Conservation (phyloP, 2,329 filamentous ascomycete genomes). For the Penicillium italicum region DNA sequence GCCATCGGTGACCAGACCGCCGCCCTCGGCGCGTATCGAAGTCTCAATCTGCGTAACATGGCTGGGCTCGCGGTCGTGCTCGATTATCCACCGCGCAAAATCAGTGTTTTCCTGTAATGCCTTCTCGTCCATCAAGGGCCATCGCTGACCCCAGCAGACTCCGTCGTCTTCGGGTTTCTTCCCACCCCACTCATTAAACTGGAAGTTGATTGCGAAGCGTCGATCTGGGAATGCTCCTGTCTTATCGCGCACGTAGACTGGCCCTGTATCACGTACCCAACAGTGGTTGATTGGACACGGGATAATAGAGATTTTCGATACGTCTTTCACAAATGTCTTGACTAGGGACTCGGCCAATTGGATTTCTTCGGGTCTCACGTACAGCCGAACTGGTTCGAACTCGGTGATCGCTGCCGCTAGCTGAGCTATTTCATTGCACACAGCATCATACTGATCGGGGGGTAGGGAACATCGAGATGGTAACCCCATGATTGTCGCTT, state of each 20-base stretch:
- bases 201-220: conserved; percentile 20
- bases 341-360: conserved; percentile 11
- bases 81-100: conserved; percentile 18
- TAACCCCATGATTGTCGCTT: conserved; percentile 9
- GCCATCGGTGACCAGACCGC: conserved; percentile 28
- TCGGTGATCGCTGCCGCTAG: conserved; percentile 17
- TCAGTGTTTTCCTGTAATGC: conserved; percentile 13
- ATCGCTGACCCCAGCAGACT: conserved; percentile 12
- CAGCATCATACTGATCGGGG: conserved; percentile 3
- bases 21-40: conserved; percentile 26
- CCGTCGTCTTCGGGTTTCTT: conserved; percentile 17
- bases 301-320: conserved; percentile 13
- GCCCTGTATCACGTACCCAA: conserved; percentile 24
- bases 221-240: conserved; percentile 10
- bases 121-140: conserved; percentile 13
- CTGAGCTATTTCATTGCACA: conserved; percentile 14
- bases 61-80: conserved; percentile 10
- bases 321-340: conserved; percentile 3
- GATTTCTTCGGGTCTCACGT: conserved; percentile 19
- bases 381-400: conserved; percentile 26
- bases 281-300: conserved; percentile 20
- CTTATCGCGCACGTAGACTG: conserved; percentile 20
- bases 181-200: conserved; percentile 26
- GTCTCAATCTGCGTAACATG: conserved; percentile 15
- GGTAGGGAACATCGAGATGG: conserved; percentile 6